Evolutionary conservation across 2,329 filamentous ascomycete genomes (phyloP), one percentile per base, ranked within the genome.

Genomic region (Cadophora sp.): DNA sequence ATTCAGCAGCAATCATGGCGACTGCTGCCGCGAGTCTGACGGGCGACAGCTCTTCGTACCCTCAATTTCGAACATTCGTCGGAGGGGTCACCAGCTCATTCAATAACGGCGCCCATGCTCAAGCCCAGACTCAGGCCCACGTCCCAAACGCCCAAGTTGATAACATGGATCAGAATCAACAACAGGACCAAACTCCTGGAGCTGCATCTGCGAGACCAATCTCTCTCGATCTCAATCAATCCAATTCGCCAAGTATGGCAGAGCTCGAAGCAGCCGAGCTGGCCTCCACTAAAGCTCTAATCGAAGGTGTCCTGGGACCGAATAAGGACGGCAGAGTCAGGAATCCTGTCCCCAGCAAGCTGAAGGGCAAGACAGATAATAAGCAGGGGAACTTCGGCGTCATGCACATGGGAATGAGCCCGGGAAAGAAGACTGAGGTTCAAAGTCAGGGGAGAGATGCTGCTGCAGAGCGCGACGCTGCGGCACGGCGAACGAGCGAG

Each of bases 401-500:
- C 50, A 88, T 90, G 83, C 86, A 89, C 66, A 88, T 90, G 81
- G 80, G 75, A 79, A 80, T 69, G 81, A 83, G 48, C 79, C 83
- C 62, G 80, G 73, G 68, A 50, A 77, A 75, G 70, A 75, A 74
- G 82, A 85, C 61, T 50, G 75, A 77, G 22, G 61, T 64, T 53
- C 68, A 68, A 34, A 59, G 63, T 37, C 68, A 68, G 31, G 73
- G 73, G 19, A 72, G 69, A 66, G 75, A 77, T 74, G 83, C 84
- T 62, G 83, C 86, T 56, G 87, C 87, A 6, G 87, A 89, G 76
- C 84, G 86, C 85, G 74, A 77, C 69, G 76, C 76, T 19, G 84
- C 86, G 58, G 88, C 88, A 1, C 86, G 88, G 76, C 84, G 86
- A 62, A 88, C 86, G 14, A 90, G 88, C 74, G 87, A 90, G 75